A percentile compares a stretch with the other conserved stretches of the same genome.
phyloP scores from a whole-genome alignment of 129 eudicot species.

The Ambrosia trifida region DNA sequence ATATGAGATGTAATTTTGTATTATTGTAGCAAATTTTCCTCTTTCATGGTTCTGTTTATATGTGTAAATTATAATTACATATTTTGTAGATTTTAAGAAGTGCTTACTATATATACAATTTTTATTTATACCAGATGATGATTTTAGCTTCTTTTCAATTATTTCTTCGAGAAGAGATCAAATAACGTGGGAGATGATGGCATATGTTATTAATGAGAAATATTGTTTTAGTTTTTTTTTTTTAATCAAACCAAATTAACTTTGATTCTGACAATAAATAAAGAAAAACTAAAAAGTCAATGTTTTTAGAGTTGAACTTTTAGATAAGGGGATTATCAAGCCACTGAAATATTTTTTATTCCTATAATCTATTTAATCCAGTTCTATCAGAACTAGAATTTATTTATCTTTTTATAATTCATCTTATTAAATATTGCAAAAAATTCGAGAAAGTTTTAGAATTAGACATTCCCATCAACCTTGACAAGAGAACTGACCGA shows the following conservation, averaged over 20 bases:
- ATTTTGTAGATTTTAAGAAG: not conserved
- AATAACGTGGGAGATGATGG: slow-evolving; percentile 34
- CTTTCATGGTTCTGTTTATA: not conserved
- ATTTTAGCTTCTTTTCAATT: not conserved
- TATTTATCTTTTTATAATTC: not conserved
- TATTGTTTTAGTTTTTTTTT: not conserved
- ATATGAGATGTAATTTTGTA: slow-evolving; percentile 17
- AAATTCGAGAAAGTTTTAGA: too few relatives aligned
- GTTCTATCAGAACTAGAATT: not conserved
- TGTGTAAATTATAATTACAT: not conserved
- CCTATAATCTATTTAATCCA: not conserved
- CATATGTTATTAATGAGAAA: not conserved
- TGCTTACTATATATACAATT: not conserved
- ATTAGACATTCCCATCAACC: too few relatives aligned
- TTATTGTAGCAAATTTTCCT: not conserved
- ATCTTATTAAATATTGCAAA: too few relatives aligned
- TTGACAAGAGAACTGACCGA: too few relatives aligned
- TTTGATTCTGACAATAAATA: not conserved
- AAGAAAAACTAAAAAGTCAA: slow-evolving; percentile 14
- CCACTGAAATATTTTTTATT: not conserved
- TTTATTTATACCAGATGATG: slow-evolving; percentile 1
- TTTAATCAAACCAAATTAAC: not conserved
- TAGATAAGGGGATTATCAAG: not conserved
- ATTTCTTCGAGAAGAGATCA: slow-evolving; percentile 8
- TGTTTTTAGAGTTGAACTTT: slow-evolving; percentile 11